Conservation (phyloP, 2,329 filamentous ascomycete species). For the Magnaporthiopsis rhizophila region DNA sequence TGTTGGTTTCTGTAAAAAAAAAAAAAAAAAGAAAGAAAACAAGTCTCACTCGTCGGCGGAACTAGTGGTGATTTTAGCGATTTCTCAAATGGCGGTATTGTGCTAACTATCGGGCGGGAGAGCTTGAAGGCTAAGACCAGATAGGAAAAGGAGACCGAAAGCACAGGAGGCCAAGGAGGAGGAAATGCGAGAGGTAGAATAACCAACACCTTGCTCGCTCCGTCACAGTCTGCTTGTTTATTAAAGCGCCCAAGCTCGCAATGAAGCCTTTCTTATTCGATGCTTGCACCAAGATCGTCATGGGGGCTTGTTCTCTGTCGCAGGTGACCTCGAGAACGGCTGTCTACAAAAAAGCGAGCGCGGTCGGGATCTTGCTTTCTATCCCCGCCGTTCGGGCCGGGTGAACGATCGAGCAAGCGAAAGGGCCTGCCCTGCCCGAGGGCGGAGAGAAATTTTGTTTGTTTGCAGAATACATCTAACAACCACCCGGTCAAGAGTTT, state of each 20-base stretch:
- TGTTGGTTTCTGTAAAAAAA: background rate
- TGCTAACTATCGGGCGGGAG: background rate
- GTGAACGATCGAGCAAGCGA: background rate
- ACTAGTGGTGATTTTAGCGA: background rate
- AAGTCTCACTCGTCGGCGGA: background rate
- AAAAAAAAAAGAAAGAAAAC: no score
- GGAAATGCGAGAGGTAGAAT: no score
- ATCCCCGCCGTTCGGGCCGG: background rate
- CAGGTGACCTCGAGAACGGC: background rate
- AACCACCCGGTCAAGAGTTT: constrained; percentile 60
- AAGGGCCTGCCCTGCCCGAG: no score
- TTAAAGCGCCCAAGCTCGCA: background rate
- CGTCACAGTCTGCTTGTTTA: background rate
- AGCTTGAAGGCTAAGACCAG: background rate
- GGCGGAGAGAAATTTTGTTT: constrained; percentile 48
- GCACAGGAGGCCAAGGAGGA: no score
- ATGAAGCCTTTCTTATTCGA: background rate
- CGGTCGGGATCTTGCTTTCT: background rate
- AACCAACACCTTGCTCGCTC: background rate
- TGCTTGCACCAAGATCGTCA: background rate
- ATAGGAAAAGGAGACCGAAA: no score
- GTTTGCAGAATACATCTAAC: constrained; percentile 98
- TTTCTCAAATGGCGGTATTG: background rate
- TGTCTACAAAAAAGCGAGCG: background rate
- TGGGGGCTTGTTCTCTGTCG: background rate